These are phyloP conservation scores for Macrolepiota fuliginosa DNA, from an alignment of 768 basidiomycete species.

Conservation along the genomic window DNA sequence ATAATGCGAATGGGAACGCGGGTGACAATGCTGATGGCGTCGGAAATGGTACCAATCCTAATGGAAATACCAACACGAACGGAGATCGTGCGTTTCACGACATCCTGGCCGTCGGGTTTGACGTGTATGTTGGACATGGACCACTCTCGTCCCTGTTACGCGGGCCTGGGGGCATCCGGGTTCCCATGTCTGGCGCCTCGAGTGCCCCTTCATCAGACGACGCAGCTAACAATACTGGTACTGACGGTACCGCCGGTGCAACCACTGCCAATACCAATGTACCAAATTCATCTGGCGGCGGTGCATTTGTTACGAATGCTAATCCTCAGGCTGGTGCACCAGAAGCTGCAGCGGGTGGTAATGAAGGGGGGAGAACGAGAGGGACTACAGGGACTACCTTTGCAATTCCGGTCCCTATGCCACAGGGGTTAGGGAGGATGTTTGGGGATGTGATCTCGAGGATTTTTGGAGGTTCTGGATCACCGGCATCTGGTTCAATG, in stretches of 20 bases:
- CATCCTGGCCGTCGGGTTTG: conserved; percentile 37
- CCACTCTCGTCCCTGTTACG: conserved; percentile 5
- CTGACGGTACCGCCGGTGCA: neutral
- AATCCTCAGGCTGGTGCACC: neutral
- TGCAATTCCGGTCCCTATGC: neutral
- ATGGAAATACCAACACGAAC: neutral
- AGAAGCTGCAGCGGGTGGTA: neutral
- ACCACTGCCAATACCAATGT: neutral
- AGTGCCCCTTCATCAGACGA: neutral
- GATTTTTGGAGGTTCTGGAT: neutral
- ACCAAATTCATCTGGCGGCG: too few species aligned
- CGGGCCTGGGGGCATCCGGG: neutral
- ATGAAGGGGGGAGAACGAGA: neutral
- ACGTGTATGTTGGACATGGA: conserved; percentile 30
- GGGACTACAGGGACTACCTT: neutral
- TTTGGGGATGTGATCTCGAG: conserved; percentile 1
- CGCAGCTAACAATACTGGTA: neutral
- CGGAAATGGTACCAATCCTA: neutral
- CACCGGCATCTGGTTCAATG: neutral
- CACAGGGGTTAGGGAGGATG: neutral
- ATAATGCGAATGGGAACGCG: neutral
- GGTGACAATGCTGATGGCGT: neutral
- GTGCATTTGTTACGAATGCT: neutral
- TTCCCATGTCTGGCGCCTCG: neutral
- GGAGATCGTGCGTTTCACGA: conserved; percentile 11